Evolutionary conservation across 225 moss, liverwort and hornwort species (phyloP), one percentile per base, ranked within the genome.

Genomic region (Marchantia paleacea): DNA sequence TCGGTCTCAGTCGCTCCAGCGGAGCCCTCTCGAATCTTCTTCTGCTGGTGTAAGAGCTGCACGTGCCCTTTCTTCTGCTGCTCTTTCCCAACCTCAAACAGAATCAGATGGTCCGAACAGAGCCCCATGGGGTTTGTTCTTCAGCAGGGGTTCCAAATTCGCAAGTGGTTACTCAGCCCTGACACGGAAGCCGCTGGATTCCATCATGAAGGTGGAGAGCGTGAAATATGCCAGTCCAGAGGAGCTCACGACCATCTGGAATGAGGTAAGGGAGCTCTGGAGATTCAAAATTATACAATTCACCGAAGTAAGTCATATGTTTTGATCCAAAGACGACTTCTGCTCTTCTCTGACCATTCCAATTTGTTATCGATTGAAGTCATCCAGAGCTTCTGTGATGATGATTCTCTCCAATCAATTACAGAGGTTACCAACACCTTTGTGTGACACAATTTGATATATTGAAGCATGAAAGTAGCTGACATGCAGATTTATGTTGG

Each of bases 131-230:
- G 64, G 55, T 7, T 70, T 83, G 31, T 29, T 26, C 49, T 78
- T 75, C 48, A 79, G 66, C 16, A 81, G 86, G 24, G 81, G 91
- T 66, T 90, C 91, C 1, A 89, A 93, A 79, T 97, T 93, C 72
- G 93, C 97, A 55, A 97, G 89, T 58, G 97, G 97, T 7, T 97
- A 97, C 80, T 90, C 93, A 11, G 95, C 97, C 12, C 89, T 97
- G 20, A 90, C 92, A 64, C 93, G 93, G 7, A 97, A 97, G 89
- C 87, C 87, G 55, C 85, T 97, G 88, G 97, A 93, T 78, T 90
- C 93, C 54, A 97, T 97, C 29, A 79, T 97, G 91, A 95, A 91
- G 82, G 78, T 97, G 53, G 97, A 97, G 79, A 91, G 84, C 64
- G 91, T 95, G 12, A 91, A 90, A 82, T 85, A 91, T 83, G 85